Evolutionary conservation across 2,329 filamentous ascomycete species (phyloP), one percentile per base, ranked within the genome.

Genomic region (Alternaria tenuissima): DNA sequence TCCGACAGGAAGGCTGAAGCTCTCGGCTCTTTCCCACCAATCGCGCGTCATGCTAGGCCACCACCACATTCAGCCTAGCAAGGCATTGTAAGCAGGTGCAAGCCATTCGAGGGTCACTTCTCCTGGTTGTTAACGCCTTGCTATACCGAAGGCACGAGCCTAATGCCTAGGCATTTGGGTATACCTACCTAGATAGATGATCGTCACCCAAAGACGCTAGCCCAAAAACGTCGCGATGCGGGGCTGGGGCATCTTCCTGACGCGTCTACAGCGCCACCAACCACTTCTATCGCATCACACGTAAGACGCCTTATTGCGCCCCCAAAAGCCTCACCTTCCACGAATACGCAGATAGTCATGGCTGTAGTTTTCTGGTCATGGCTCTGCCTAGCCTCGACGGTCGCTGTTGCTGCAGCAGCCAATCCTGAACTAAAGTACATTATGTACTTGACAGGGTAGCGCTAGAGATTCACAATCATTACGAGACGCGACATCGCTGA

Each of bases 361-460:
- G 7, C n/a, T 22, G 5, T 2, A 4, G 7, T 2, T n/a, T 12
- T 11, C 4, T 43, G 32, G 12, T 26, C 14, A 16, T 54, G 41
- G 30, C 34, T 46, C 1, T 41, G 4, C 1, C 2, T 41, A 6
- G 11, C 16, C 2, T 41, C 28, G 3, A 24, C 20, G 5, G 22
- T 42, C 7, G 26, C 11, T 30, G 36, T 32, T 5, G 9, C 18
- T 8, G 4, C 44, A 16, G 7, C 49, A 7, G 26, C 36, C 12
- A 41, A 24, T 12, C 20, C 11, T 26, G 44, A 22, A 59, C 51
- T 59, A n/a, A 55, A 44, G 30, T 55, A 55, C 51, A 52, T 38
- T 20, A 49, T 49, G 46, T 49, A 49, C 3, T 36, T 49, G 2
- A 49, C 46, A 38, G 46, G 46, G 46, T 49, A 48, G 22, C 12